Conservation (phyloP, 1,139 yeast genomes). For the Kodamaea anthophila region DNA sequence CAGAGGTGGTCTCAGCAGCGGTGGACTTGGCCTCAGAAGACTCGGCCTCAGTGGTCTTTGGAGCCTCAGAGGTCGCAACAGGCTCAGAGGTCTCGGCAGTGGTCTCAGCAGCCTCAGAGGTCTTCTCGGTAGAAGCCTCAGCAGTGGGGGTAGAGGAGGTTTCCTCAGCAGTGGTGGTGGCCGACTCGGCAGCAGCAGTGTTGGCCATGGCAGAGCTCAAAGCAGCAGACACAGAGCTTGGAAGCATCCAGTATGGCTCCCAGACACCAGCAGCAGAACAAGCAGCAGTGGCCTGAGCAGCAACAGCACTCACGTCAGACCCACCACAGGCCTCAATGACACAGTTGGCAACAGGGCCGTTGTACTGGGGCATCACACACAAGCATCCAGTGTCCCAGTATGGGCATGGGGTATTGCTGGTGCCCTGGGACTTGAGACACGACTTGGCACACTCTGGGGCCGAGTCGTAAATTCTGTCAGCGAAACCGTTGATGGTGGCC, state of each 20-base stretch:
- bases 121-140: constrained; percentile 3
- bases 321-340: constrained; percentile 37
- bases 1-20: constrained; percentile 2
- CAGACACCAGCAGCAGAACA: constrained; percentile 40
- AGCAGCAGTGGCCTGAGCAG: constrained; percentile 33
- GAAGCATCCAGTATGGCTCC: constrained; percentile 37
- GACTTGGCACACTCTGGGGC: constrained; percentile 41
- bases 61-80: constrained; percentile 7
- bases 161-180: constrained; percentile 7
- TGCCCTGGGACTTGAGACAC: constrained; percentile 27
- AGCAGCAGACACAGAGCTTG: constrained; percentile 27
- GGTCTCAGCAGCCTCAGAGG: constrained; percentile 13
- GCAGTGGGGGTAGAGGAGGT: constrained; percentile 3
- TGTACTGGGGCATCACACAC: constrained; percentile 45
- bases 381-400: constrained; percentile 53
- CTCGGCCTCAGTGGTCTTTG: constrained; percentile 5
- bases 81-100: constrained; percentile 12
- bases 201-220: constrained; percentile 20
- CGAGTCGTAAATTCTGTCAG: constrained; percentile 38
- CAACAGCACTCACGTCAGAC: constrained; percentile 30
- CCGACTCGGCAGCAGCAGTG: constrained; percentile 10
- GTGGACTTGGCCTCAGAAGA: constrained; percentile 3
- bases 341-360: constrained; percentile 39
- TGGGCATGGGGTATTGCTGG: constrained; percentile 40
- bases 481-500: constrained; percentile 48